Conservation (phyloP, 2,329 filamentous ascomycete genomes). For the Chalara sp. region DNA sequence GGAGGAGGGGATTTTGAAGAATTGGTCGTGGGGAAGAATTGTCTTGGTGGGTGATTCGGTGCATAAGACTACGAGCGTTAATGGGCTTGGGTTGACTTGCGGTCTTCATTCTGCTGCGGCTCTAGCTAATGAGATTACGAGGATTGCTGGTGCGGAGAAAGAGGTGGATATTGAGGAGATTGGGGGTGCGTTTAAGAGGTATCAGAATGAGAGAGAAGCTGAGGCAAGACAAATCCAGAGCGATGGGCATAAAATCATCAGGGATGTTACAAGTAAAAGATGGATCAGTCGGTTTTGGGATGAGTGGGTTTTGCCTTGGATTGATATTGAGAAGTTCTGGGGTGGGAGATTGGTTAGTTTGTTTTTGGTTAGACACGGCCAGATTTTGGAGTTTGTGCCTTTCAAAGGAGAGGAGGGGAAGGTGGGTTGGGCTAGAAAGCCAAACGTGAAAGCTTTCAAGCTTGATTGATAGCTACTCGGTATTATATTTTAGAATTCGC, state of each 20-base stretch:
- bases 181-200: background rate
- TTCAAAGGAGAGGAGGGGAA: background rate
- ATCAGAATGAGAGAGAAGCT: background rate
- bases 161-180: background rate
- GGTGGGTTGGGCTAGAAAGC: background rate
- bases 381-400: background rate
- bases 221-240: background rate
- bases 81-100: background rate
- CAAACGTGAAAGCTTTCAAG: background rate
- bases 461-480: too few species aligned
- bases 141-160: background rate
- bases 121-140: slow-evolving; percentile 1
- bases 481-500: too few species aligned
- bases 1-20: slow-evolving; percentile 4
- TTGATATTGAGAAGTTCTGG: background rate
- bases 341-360: background rate
- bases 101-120: slow-evolving; percentile 1
- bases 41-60: slow-evolving; percentile 7
- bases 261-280: background rate
- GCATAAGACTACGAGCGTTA: slow-evolving; percentile 5
- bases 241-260: background rate
- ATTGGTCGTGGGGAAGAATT: slow-evolving; percentile 3
- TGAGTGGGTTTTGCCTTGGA: background rate
- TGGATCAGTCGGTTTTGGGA: background rate
- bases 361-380: background rate